Evolutionary conservation across 2,329 filamentous ascomycete species (phyloP), one percentile per base, ranked within the genome.

Genomic region (Colletotrichum caudatum): DNA sequence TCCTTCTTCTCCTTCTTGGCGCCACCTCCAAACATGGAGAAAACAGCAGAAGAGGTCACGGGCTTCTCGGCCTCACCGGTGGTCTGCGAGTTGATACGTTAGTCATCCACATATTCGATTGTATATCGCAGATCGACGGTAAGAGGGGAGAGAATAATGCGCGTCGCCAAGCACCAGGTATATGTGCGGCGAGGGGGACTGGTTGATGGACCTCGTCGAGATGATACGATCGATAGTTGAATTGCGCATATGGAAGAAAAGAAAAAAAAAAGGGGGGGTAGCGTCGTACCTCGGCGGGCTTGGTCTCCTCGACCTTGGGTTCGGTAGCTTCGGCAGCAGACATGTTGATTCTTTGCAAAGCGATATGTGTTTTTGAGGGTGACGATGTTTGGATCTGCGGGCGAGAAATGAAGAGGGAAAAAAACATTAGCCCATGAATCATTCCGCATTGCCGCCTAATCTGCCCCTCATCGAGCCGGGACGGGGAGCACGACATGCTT

Each of bases 1-100:
- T 93, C 92, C 88, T 96, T 97, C 89, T 94, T 95, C 86, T 96
- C 94, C 88, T 97, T 98, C 90, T 97, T 97, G 73, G 93, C 93
- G 74, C 96, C 96, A 75, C 96, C 96, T 77, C 96, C 96, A 81
- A 99, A 99, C 96, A 99, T 98, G 83, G 94, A 95, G 87, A 98
- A 98, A 75, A 98, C 93, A 76, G 89, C 87, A 11, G 89, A 89
- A 23, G 87, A 86, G 74, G 85, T 89, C 66, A 88, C 84, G 69
- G 85, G 82, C 78, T 83, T 80, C 73, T 79, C 78, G 48, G 71
- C 73, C 64, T 77, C 77, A 68, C 71, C 74, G 67, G 75, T 69
- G 50, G 74, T 44, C 66, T 71, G 23, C 9, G 23, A 33, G 5
- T 12, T 18, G n/a, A 46, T 51, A 26, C 23, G 39, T 72, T 33